phyloP scores from a whole-genome alignment of 192 early-diverging fungal genomes.

The Podila minutissima region DNA sequence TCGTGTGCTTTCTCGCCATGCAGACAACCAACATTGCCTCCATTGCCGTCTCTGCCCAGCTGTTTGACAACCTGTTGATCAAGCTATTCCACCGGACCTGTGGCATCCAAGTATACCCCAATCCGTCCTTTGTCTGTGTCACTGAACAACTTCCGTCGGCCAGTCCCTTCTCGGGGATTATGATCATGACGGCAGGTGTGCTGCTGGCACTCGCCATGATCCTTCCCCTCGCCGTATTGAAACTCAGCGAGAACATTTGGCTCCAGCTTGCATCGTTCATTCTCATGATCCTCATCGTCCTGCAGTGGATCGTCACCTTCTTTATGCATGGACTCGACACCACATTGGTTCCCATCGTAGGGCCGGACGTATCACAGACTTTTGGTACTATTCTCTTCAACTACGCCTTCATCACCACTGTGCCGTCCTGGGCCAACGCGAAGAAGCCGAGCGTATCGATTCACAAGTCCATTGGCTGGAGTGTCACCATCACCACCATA shows the following conservation, averaged over 20 bases:
- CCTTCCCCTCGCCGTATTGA: slow-evolving; percentile 67
- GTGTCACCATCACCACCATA: slow-evolving; percentile 57
- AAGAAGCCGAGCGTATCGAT: slow-evolving; percentile 67
- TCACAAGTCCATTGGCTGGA: slow-evolving; percentile 66
- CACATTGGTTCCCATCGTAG: slow-evolving; percentile 61
- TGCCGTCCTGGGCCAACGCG: slow-evolving; percentile 74
- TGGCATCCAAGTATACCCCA: slow-evolving; percentile 69
- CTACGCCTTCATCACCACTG: slow-evolving; percentile 73
- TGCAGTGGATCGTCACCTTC: slow-evolving; percentile 69
- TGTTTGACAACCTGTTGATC: slow-evolving; percentile 73
- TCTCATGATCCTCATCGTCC: slow-evolving; percentile 58
- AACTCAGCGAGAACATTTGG: slow-evolving; percentile 74
- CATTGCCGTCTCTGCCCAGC: slow-evolving; percentile 75
- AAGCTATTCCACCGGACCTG: slow-evolving; percentile 70
- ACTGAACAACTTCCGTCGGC: slow-evolving; percentile 44
- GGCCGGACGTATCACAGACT: slow-evolving; percentile 57
- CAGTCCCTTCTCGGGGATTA: slow-evolving; percentile 68
- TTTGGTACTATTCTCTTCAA: slow-evolving; percentile 79
- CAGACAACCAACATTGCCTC: slow-evolving; percentile 78
- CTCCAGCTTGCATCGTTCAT: slow-evolving; percentile 72
- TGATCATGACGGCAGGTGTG: slow-evolving; percentile 69
- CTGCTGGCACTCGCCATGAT: slow-evolving; percentile 61
- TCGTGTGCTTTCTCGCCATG: slow-evolving; percentile 71
- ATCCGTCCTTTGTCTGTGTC: slow-evolving; percentile 65
- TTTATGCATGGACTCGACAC: slow-evolving; percentile 57